A percentile compares a stretch with the other conserved stretches of the same genome.
These are phyloP conservation scores for Kwoniella europaea DNA, from an alignment of 768 basidiomycete genomes.

Conservation along the genomic window DNA sequence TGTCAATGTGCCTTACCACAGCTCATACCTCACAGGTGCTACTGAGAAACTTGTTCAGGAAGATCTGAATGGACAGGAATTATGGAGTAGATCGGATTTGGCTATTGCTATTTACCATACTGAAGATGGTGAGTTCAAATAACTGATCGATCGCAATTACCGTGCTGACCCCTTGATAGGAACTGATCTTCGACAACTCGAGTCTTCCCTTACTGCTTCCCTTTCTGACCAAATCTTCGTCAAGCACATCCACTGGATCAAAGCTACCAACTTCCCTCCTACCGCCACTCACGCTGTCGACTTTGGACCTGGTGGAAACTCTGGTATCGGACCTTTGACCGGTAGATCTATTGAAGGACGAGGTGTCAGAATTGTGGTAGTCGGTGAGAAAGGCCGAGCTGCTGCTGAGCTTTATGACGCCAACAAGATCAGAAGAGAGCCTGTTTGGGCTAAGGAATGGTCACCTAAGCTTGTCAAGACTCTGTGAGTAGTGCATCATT, in stretches of 20 bases:
- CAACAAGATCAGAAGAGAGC: conserved; percentile 71
- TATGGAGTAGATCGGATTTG: conserved; percentile 71
- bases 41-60: conserved; percentile 76
- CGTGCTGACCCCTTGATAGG: conserved; percentile 63
- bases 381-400: conserved; percentile 88
- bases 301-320: conserved; percentile 93
- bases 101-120: conserved; percentile 88
- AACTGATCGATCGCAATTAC: conserved; percentile 18
- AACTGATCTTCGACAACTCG: conserved; percentile 74
- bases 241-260: conserved; percentile 87
- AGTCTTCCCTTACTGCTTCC: conserved; percentile 79
- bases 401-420: conserved; percentile 82
- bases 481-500: conserved; percentile 64
- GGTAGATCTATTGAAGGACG: conserved; percentile 89
- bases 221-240: conserved; percentile 94
- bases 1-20: conserved; percentile 97
- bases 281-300: conserved; percentile 92
- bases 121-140: conserved; percentile 74
- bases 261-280: conserved; percentile 86
- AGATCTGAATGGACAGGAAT: conserved; percentile 75
- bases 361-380: conserved; percentile 85
- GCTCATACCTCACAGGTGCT: conserved; percentile 74
- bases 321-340: conserved; percentile 90
- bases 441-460: conserved; percentile 90
- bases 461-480: conserved; percentile 85